Base-by-base conservation (phyloP, 495 filamentous ascomycete species). In the Talaromyces nanjingensis region DNA sequence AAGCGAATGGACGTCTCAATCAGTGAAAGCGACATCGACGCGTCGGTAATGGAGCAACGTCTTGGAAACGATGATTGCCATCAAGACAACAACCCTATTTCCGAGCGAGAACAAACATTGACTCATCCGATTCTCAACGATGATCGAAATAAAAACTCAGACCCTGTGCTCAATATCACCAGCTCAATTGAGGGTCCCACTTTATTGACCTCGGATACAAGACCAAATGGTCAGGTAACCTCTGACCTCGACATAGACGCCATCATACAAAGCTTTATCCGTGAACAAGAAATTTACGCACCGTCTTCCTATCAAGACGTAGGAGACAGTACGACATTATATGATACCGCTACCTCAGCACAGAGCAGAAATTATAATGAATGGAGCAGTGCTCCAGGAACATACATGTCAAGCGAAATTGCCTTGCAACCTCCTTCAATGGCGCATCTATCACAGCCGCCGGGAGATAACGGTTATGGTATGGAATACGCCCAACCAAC, bases 191-290 rank as follows among this genome's bases (percentile, higher is more conserved):
- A 22, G 5, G 52, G 7, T 22, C 52, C 18, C 12, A 16, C 18
- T 11, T 27, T 54, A 54, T 54, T 16, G 18, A 6, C 18, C 24
- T 54, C 24, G 24, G 16, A 45, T 25, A 22, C 31, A 20, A 20
- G 37, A 60, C 9, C 18, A 9, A 8, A 27, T 16, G 58, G 20
- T 6, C 58, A 45, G 6, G 58, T 76, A n/a, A 58, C 68, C 49
- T 63, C 71, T 16, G 65, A 76, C 65, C 59, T 76, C 29, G 70
- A 72, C 66, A 67, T 71, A 60, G 63, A 76, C 61, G 67, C 73
- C 65, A 69, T 77, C 33, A 68, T 73, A 14, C 64, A 74, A 66
- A 72, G 76, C 70, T 75, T 79, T 16, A 60, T 60, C 58, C 58
- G 58, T 9, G 58, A 60, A 45, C 58, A 60, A 25, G 24, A 60